Conservation (phyloP, 495 filamentous ascomycete species). For the Friedmanniomyces endolithicus region DNA sequence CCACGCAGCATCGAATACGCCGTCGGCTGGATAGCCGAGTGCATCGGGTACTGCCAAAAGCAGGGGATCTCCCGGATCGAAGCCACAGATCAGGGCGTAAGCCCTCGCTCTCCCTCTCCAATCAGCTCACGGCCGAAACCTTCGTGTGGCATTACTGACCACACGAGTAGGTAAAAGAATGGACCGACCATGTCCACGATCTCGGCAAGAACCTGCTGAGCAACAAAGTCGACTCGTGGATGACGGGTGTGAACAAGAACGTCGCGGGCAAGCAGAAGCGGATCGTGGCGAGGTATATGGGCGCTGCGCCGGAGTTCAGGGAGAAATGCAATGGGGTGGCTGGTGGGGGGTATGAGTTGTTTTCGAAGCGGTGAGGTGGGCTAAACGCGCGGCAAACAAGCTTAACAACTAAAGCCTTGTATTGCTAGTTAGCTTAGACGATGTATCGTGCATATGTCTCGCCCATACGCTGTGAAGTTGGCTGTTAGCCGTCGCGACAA, state of each 20-base stretch:
- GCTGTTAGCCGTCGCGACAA: too few species aligned
- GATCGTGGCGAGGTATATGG: slow-evolving; percentile 3
- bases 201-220: slow-evolving; percentile 1
- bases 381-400: too few species aligned
- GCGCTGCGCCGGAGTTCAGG: slow-evolving; percentile 3
- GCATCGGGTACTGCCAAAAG: neutral
- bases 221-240: slow-evolving; percentile 10
- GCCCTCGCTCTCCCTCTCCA: neutral
- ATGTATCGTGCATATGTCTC: too few species aligned
- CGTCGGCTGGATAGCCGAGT: neutral
- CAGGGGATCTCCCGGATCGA: neutral
- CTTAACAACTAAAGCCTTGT: too few species aligned
- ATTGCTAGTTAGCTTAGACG: too few species aligned
- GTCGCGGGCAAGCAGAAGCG: slow-evolving; percentile 8
- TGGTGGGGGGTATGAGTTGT: neutral
- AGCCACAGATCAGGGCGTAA: neutral
- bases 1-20: slow-evolving; percentile 6
- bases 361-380: neutral
- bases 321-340: neutral
- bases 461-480: too few species aligned
- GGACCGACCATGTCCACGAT: slow-evolving; percentile 6
- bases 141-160: neutral
- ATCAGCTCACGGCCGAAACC: neutral
- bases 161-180: neutral
- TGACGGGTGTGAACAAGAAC: slow-evolving; percentile 11